A percentile compares a stretch with the other conserved stretches of the same genome.
phyloP scores from a whole-genome alignment of 768 basidiomycete species.

The Pholiota microspora region DNA sequence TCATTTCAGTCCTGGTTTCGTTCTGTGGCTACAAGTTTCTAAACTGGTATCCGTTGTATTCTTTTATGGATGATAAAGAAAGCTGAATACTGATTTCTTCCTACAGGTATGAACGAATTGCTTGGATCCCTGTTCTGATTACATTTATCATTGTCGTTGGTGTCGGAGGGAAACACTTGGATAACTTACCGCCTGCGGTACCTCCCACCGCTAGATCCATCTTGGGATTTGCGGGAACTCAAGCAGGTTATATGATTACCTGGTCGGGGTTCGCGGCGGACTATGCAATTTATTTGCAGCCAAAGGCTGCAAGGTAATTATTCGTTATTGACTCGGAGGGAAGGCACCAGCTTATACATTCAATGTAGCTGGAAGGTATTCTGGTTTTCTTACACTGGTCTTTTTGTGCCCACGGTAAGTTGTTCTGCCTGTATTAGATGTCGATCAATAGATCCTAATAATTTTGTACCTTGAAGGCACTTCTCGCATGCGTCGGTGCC shows the following conservation, averaged over 20 bases:
- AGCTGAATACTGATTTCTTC: background rate
- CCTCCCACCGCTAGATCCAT: constrained; percentile 54
- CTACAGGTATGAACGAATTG: constrained; percentile 60
- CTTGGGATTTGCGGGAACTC: constrained; percentile 60
- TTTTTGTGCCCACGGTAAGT: constrained; percentile 55
- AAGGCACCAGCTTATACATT: no score
- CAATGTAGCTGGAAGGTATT: constrained; percentile 58
- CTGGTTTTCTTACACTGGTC: constrained; percentile 62
- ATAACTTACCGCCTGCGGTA: constrained; percentile 37
- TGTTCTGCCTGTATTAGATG: background rate
- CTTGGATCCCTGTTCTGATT: constrained; percentile 77
- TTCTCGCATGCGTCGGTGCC: constrained; percentile 49
- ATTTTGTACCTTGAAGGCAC: constrained; percentile 35
- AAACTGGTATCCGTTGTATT: constrained; percentile 31
- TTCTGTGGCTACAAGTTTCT: constrained; percentile 54
- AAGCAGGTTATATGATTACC: constrained; percentile 70
- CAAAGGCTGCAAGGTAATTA: constrained; percentile 9
- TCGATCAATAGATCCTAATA: background rate
- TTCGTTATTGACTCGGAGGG: no score
- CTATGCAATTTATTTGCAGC: constrained; percentile 62
- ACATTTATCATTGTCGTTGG: constrained; percentile 68
- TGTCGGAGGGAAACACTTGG: constrained; percentile 64
- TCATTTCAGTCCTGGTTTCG: constrained; percentile 63
- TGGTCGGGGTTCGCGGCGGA: constrained; percentile 63
- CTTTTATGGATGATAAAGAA: background rate